A percentile compares a stretch with the other conserved stretches of the same genome.
These are phyloP conservation scores for Pseudogymnoascus sp. DNA, from an alignment of 2,329 filamentous ascomycete genomes.

Conservation along the genomic window DNA sequence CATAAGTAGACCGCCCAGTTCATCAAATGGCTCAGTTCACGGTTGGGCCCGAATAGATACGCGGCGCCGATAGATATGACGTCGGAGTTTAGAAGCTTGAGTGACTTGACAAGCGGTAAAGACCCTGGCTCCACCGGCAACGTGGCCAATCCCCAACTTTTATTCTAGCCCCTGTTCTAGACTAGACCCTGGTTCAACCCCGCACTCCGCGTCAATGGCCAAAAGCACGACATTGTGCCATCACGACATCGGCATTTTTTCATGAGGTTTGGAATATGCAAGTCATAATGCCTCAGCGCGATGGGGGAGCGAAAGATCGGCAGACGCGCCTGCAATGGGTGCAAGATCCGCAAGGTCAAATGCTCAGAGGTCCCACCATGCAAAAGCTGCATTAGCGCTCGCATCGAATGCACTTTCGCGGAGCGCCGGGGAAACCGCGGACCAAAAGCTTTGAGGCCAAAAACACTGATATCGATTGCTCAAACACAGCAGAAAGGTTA, in stretches of 20 bases:
- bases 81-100: not conserved
- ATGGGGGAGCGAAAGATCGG: constrained; percentile 19
- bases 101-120: not conserved
- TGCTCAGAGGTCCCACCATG: constrained; percentile 42
- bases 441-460: constrained; percentile 38
- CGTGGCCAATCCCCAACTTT: not conserved
- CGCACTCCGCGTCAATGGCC: not conserved
- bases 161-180: not conserved
- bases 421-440: constrained; percentile 38
- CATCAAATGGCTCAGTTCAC: too few relatives aligned
- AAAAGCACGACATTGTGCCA: not conserved
- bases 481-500: constrained; percentile 22
- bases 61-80: not conserved
- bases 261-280: not conserved
- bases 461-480: constrained; percentile 37
- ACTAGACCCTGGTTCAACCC: not conserved
- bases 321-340: constrained; percentile 42
- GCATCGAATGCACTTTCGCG: constrained; percentile 44
- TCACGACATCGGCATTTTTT: not conserved
- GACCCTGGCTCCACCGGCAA: not conserved
- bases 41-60: too few relatives aligned
- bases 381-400: constrained; percentile 35
- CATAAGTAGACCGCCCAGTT: too few relatives aligned
- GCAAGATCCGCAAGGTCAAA: constrained; percentile 45
- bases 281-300: not conserved